phyloP scores from a whole-genome alignment of 148 eudicot species.

The Chenopodium quinoa region DNA sequence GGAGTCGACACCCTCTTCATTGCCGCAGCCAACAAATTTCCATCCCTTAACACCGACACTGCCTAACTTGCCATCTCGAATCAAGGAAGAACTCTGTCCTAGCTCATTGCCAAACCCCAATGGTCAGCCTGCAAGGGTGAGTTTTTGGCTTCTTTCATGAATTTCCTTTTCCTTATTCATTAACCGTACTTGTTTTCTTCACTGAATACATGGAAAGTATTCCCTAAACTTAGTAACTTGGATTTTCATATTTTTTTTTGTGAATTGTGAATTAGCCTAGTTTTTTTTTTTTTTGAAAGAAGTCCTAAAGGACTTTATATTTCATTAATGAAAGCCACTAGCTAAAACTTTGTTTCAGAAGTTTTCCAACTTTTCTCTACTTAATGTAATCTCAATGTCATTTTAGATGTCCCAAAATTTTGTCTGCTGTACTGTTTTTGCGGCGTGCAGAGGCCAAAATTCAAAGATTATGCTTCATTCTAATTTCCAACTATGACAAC shows the following conservation, averaged over 20 bases:
- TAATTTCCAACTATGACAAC: too few relatives aligned
- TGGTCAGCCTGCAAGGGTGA: slow-evolving; percentile 82
- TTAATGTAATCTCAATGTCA: neutral
- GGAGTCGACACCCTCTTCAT: slow-evolving; percentile 59
- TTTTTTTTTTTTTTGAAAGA: too few relatives aligned
- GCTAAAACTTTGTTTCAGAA: too few relatives aligned
- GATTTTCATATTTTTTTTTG: too few relatives aligned
- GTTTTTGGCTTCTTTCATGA: neutral
- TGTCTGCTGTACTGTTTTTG: too few relatives aligned
- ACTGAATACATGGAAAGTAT: neutral
- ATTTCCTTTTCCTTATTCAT: neutral
- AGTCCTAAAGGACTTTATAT: too few relatives aligned
- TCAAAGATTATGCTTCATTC: too few relatives aligned
- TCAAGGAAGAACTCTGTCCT: slow-evolving; percentile 84
- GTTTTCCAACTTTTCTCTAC: too few relatives aligned
- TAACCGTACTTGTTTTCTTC: neutral
- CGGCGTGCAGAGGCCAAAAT: neutral
- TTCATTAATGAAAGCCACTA: too few relatives aligned
- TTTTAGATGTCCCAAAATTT: neutral
- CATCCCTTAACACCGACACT: slow-evolving; percentile 80
- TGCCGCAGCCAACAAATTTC: slow-evolving; percentile 57
- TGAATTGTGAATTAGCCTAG: too few relatives aligned
- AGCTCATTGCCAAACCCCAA: slow-evolving; percentile 70
- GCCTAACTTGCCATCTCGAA: slow-evolving; percentile 55
- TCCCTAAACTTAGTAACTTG: neutral